These are phyloP conservation scores for Biscogniauxia mediterranea DNA, from an alignment of 2,329 filamentous ascomycete species.

Conservation along the genomic window DNA sequence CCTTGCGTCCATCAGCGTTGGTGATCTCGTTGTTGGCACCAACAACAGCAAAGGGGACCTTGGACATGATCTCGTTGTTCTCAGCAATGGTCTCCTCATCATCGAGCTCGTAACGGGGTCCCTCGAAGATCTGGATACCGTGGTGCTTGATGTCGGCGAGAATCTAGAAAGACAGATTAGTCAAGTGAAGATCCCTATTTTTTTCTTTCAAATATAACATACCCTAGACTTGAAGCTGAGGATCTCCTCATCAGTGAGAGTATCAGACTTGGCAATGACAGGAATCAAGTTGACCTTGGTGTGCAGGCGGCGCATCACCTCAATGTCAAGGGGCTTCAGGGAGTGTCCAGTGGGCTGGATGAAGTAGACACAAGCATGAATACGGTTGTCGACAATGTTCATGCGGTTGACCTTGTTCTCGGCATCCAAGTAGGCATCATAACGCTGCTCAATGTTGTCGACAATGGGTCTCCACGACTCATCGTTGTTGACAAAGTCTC, in stretches of 20 bases:
- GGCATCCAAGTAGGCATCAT: slow-evolving; percentile 95
- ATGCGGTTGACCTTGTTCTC: slow-evolving; percentile 99
- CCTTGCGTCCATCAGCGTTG: slow-evolving; percentile 88
- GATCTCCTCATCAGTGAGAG: slow-evolving; percentile 95
- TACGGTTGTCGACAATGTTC: slow-evolving; percentile 99
- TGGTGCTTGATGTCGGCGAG: slow-evolving; percentile 95
- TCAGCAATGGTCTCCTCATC: slow-evolving; percentile 99
- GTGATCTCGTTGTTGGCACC: slow-evolving; percentile 94
- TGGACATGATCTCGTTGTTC: slow-evolving; percentile 99
- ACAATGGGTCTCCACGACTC: slow-evolving; percentile 99
- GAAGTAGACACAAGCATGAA: slow-evolving; percentile 99
- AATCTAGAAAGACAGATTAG: slow-evolving; percentile 59
- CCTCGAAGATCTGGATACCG: slow-evolving; percentile 98
- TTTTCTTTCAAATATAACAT: slow-evolving; percentile 46
- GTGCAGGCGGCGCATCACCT: slow-evolving; percentile 98
- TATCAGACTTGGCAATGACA: slow-evolving; percentile 98
- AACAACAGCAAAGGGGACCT: slow-evolving; percentile 97
- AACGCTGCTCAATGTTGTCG: slow-evolving; percentile 99
- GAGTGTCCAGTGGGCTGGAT: slow-evolving; percentile 99
- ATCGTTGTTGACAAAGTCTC: slow-evolving; percentile 99
- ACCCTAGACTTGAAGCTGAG: slow-evolving; percentile 92
- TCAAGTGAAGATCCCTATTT: not conserved
- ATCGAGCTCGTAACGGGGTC: slow-evolving; percentile 95
- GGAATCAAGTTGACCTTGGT: slow-evolving; percentile 99
- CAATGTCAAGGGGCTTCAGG: slow-evolving; percentile 95